A percentile compares a stretch with the other conserved stretches of the same genome.
phyloP scores from a whole-genome alignment of 768 basidiomycete species.

The Lactifluus hygrophoroides region DNA sequence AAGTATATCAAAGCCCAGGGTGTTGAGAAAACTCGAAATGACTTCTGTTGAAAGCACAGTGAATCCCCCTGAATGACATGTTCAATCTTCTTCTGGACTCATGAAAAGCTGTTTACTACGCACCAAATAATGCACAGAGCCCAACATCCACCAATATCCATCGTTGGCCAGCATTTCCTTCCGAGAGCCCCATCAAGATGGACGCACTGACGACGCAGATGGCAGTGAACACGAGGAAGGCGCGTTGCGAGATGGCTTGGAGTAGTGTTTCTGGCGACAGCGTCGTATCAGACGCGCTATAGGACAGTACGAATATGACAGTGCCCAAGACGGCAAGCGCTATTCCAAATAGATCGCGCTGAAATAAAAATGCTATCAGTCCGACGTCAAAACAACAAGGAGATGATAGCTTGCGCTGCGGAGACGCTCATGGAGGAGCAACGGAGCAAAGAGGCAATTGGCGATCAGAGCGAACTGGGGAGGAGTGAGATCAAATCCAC shows the following conservation, averaged over 20 bases:
- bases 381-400: neutral
- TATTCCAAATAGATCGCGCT: constrained; percentile 78
- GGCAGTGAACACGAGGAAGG: constrained; percentile 69
- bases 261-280: constrained; percentile 62
- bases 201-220: constrained; percentile 51
- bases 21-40: constrained; percentile 74
- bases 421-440: constrained; percentile 77
- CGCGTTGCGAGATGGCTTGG: constrained; percentile 54
- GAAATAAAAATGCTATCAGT: constrained; percentile 15
- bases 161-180: constrained; percentile 48
- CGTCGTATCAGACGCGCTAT: constrained; percentile 60
- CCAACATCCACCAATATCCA: constrained; percentile 84
- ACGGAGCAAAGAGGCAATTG: constrained; percentile 89
- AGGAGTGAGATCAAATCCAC: too few relatives aligned
- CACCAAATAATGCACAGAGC: constrained; percentile 78
- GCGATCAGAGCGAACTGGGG: constrained; percentile 93
- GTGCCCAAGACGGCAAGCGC: constrained; percentile 79
- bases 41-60: constrained; percentile 94
- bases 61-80: constrained; percentile 51
- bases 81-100: too few relatives aligned
- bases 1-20: constrained; percentile 70
- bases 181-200: constrained; percentile 58
- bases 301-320: constrained; percentile 81
- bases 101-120: constrained; percentile 14
- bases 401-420: constrained; percentile 44